phyloP scores from a whole-genome alignment of 805 yeast species.

The Nakazawaea anatomiae region DNA sequence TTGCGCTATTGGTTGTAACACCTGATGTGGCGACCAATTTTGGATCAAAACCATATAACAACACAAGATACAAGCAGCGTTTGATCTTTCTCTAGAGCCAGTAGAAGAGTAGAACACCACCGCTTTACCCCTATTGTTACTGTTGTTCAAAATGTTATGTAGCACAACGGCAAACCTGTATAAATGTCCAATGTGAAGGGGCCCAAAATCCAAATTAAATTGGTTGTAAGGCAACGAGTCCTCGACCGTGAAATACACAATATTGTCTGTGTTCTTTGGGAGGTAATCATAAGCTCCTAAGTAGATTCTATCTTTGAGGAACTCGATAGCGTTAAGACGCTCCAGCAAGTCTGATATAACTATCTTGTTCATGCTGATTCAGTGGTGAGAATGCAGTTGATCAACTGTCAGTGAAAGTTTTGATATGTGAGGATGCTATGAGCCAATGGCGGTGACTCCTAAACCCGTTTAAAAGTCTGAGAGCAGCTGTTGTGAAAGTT shows the following conservation, averaged over 20 bases:
- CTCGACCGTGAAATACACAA: slow-evolving; percentile 87
- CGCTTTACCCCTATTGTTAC: slow-evolving; percentile 77
- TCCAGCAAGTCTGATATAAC: slow-evolving; percentile 5
- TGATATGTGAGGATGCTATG: no score
- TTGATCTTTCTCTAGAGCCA: slow-evolving; percentile 76
- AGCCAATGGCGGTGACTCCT: no score
- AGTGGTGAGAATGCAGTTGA: background rate
- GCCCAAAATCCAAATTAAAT: slow-evolving; percentile 97
- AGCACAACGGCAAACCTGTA: slow-evolving; percentile 93
- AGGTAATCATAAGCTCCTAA: slow-evolving; percentile 81
- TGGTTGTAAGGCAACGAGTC: slow-evolving; percentile 88
- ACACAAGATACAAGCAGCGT: slow-evolving; percentile 90
- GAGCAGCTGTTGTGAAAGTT: no score
- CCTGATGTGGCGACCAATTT: slow-evolving; percentile 98
- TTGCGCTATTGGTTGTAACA: slow-evolving; percentile 88
- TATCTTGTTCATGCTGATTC: background rate
- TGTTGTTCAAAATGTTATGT: slow-evolving; percentile 86
- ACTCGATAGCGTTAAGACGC: slow-evolving; percentile 27
- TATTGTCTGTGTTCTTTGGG: slow-evolving; percentile 70
- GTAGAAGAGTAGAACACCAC: slow-evolving; percentile 86
- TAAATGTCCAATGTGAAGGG: slow-evolving; percentile 86
- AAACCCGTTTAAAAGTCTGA: no score
- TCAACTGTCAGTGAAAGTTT: background rate
- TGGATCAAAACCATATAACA: slow-evolving; percentile 95
- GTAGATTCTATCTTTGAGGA: slow-evolving; percentile 62